Evolutionary conservation across 192 early-diverging fungal genomes (phyloP).

Genomic region (Phlyctochytrium planicorne): DNA sequence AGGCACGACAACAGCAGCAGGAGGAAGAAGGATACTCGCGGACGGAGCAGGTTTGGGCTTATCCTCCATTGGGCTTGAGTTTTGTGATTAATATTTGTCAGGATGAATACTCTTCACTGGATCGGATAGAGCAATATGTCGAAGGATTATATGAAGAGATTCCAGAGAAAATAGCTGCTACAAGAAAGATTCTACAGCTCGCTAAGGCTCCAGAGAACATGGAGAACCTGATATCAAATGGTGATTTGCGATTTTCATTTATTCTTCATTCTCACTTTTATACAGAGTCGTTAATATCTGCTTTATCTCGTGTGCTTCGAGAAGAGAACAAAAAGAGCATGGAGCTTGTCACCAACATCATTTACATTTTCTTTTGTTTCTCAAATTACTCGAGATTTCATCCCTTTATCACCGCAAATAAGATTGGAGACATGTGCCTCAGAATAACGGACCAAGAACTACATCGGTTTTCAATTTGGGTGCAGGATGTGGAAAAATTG

Average conservation of each 20-base stretch:
- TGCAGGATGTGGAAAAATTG: slow-evolving; percentile 41
- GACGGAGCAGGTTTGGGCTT: slow-evolving; percentile 3
- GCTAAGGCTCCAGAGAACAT: slow-evolving; percentile 48
- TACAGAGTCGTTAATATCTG: slow-evolving; percentile 44
- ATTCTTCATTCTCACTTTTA: neutral
- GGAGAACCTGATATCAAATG: slow-evolving; percentile 42
- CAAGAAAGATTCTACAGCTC: slow-evolving; percentile 43
- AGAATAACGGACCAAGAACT: slow-evolving; percentile 50
- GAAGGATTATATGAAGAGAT: slow-evolving; percentile 58
- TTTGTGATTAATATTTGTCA: neutral
- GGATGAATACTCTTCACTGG: slow-evolving; percentile 34
- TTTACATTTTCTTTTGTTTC: slow-evolving; percentile 58
- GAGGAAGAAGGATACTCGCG: slow-evolving; percentile 8
- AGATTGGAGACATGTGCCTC: slow-evolving; percentile 62
- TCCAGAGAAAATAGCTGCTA: slow-evolving; percentile 50
- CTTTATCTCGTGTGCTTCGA: slow-evolving; percentile 54
- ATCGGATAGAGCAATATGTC: slow-evolving; percentile 48
- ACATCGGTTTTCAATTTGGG: slow-evolving; percentile 45
- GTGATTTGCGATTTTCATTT: slow-evolving; percentile 5
- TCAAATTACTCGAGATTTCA: slow-evolving; percentile 57
- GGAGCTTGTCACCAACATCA: slow-evolving; percentile 57
- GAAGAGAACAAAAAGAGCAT: slow-evolving; percentile 53
- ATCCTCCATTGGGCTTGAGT: neutral
- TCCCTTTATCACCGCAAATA: slow-evolving; percentile 52
- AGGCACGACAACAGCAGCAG: slow-evolving; percentile 13